Conservation (phyloP, 768 basidiomycete species). For the Russula olivacea region DNA sequence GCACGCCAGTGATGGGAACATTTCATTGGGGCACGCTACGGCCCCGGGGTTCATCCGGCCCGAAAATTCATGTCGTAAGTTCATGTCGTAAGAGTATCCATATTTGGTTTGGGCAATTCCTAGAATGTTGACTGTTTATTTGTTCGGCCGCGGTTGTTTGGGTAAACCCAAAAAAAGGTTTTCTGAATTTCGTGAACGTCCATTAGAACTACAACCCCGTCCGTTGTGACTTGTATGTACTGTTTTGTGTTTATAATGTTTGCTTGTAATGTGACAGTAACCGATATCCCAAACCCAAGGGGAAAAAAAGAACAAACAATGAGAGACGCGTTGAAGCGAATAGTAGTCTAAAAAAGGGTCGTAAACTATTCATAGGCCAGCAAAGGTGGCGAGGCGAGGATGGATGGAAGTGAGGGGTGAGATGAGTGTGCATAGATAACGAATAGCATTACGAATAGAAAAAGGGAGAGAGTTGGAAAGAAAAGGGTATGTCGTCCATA, state of each 20-base stretch:
- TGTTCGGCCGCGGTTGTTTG: background rate
- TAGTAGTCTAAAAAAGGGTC: constrained; percentile 4
- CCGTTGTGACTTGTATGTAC: constrained; percentile 12
- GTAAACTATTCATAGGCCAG: constrained; percentile 10
- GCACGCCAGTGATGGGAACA: background rate
- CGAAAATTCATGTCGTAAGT: background rate
- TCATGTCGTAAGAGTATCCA: background rate
- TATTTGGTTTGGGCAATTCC: background rate
- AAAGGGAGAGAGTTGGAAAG: background rate
- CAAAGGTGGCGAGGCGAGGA: background rate
- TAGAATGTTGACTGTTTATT: background rate
- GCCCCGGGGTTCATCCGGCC: background rate
- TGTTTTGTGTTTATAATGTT: constrained; percentile 18
- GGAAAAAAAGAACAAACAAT: background rate
- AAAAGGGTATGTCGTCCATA: constrained; percentile 12
- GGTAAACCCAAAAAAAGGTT: background rate
- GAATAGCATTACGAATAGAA: constrained; percentile 22
- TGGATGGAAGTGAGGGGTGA: background rate
- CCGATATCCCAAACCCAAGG: constrained; percentile 17
- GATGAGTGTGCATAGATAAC: constrained; percentile 12
- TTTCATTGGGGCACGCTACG: background rate
- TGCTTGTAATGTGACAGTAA: constrained; percentile 15
- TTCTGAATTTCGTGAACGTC: background rate
- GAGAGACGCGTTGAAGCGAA: constrained; percentile 13
- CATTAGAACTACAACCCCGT: constrained; percentile 22